Percentiles rank a stretch among this genome's conserved stretches.
These are phyloP conservation scores for Exophiala calicioides DNA, from an alignment of 2,329 filamentous ascomycete genomes.

Conservation along the genomic window DNA sequence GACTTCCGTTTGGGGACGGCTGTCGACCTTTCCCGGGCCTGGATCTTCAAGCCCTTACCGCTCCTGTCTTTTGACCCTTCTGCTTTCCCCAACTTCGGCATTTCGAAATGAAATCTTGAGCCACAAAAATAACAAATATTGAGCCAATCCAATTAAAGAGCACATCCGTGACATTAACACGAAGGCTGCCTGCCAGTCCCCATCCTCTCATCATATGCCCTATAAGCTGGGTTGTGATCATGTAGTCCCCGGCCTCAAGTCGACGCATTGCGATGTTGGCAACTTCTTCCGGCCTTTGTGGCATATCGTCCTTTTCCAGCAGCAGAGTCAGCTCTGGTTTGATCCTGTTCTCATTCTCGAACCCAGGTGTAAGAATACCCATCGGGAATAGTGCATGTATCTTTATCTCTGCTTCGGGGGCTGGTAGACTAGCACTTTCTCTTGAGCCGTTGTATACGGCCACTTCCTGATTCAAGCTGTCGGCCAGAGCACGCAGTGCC, in stretches of 20 bases:
- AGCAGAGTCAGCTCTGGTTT: conserved; percentile 80
- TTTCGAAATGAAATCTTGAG: conserved; percentile 59
- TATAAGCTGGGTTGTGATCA: conserved; percentile 73
- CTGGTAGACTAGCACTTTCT: conserved; percentile 34
- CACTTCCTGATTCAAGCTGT: conserved; percentile 80
- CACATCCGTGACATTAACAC: conserved; percentile 54
- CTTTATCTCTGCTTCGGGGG: conserved; percentile 66
- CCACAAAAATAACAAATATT: conserved; percentile 58
- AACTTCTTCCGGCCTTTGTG: conserved; percentile 75
- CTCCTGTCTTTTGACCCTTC: too few species aligned
- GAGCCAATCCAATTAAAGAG: conserved; percentile 56
- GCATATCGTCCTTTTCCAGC: conserved; percentile 79
- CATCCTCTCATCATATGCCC: conserved; percentile 70
- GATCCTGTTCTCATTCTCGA: conserved; percentile 70
- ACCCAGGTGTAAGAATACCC: conserved; percentile 75
- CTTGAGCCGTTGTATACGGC: conserved; percentile 75
- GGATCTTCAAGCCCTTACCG: too few species aligned
- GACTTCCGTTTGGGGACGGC: too few species aligned
- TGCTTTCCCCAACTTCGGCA: conserved; percentile 60
- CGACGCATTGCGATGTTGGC: conserved; percentile 69
- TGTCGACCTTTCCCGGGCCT: too few species aligned
- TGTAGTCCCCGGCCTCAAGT: conserved; percentile 77
- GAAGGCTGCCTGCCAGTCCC: conserved; percentile 55
- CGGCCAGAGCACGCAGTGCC: conserved; percentile 78
- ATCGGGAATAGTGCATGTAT: conserved; percentile 83